These are phyloP conservation scores for Hemisphaericaspora lyxosophila DNA, from an alignment of 1,139 yeast species.

Conservation along the genomic window DNA sequence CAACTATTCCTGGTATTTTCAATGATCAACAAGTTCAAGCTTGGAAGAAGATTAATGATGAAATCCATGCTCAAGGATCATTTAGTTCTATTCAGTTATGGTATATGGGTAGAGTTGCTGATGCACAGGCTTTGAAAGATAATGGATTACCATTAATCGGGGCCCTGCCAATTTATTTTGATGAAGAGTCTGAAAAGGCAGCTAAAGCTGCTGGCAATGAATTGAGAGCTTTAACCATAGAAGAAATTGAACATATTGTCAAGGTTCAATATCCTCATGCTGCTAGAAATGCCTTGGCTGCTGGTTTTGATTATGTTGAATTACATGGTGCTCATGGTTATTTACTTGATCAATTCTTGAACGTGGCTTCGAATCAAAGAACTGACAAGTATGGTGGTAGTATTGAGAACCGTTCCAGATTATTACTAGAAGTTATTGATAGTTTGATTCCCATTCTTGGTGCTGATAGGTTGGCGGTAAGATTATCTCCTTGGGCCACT, in stretches of 20 bases:
- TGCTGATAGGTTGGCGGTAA: slow-evolving; percentile 48
- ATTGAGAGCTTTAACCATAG: slow-evolving; percentile 36
- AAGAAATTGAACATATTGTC: slow-evolving; percentile 39
- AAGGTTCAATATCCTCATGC: slow-evolving; percentile 35
- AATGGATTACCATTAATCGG: slow-evolving; percentile 23
- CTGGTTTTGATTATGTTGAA: slow-evolving; percentile 71
- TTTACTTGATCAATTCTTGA: slow-evolving; percentile 57
- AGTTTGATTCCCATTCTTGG: slow-evolving; percentile 50
- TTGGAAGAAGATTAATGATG: slow-evolving; percentile 50
- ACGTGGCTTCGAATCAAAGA: slow-evolving; percentile 46
- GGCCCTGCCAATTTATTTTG: slow-evolving; percentile 21
- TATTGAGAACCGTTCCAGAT: slow-evolving; percentile 60
- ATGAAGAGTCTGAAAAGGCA: slow-evolving; percentile 20
- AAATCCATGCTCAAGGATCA: slow-evolving; percentile 53
- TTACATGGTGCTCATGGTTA: slow-evolving; percentile 70
- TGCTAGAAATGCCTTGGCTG: slow-evolving; percentile 46
- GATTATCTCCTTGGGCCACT: slow-evolving; percentile 57
- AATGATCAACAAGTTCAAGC: slow-evolving; percentile 41
- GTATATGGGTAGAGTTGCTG: slow-evolving; percentile 55
- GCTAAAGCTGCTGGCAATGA: slow-evolving; percentile 28
- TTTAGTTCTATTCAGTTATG: slow-evolving; percentile 54
- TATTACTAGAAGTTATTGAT: slow-evolving; percentile 55
- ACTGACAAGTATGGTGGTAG: slow-evolving; percentile 25
- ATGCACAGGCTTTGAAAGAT: slow-evolving; percentile 37
- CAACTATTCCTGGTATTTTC: slow-evolving; percentile 50